A percentile compares a stretch with the other conserved stretches of the same genome.
Evolutionary conservation across 306 rosid species (phyloP).

Genomic region (Trichosanthes truncata): DNA sequence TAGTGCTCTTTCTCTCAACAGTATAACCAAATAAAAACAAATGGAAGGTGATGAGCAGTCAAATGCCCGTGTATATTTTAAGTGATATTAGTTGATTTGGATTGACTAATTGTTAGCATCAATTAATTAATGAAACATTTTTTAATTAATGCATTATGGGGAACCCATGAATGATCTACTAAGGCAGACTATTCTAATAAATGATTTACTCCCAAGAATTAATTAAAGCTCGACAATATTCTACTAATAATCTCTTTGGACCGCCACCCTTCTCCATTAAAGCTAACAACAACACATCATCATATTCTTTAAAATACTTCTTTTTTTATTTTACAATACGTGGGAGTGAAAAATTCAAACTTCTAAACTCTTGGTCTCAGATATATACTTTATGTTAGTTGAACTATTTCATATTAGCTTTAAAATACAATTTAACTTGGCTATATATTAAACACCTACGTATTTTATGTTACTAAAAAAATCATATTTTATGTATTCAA

Average conservation of each 20-base stretch:
- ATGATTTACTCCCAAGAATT: background rate
- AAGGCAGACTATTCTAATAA: constrained; percentile 1
- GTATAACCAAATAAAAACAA: background rate
- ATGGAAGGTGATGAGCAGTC: background rate
- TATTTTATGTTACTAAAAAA: background rate
- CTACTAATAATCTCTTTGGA: background rate
- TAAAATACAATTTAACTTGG: background rate
- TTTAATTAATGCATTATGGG: background rate
- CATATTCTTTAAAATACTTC: background rate
- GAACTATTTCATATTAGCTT: too few species aligned
- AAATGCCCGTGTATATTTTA: background rate
- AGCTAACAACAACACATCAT: background rate
- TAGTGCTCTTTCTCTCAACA: background rate
- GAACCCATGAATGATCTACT: background rate
- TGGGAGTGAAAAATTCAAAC: too few species aligned
- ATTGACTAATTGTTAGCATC: background rate
- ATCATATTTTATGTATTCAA: too few species aligned
- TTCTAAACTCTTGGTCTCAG: too few species aligned
- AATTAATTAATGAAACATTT: background rate
- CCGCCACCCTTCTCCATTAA: background rate
- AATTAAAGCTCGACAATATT: background rate
- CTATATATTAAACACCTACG: background rate
- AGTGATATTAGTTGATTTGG: constrained; percentile 9
- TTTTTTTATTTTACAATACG: too few species aligned
- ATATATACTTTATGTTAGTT: too few species aligned